These are phyloP conservation scores for Phytophthora europaea DNA, from an alignment of 352 stramenopile genomes.

Conservation along the genomic window DNA sequence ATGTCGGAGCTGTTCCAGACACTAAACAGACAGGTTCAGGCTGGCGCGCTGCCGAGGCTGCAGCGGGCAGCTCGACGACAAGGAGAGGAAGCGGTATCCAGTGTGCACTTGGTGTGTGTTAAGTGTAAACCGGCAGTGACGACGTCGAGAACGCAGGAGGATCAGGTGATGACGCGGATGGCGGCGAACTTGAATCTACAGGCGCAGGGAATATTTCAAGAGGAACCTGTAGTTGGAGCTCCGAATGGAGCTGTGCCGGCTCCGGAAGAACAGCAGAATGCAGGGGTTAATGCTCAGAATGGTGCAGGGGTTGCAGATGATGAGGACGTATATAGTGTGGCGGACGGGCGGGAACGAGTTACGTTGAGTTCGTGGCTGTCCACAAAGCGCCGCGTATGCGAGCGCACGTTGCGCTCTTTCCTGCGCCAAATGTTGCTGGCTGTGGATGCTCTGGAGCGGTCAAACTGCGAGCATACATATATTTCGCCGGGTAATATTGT, in stretches of 20 bases:
- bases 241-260: constrained; percentile 5
- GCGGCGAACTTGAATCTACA: constrained; percentile 23
- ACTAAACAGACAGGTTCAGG: constrained; percentile 19
- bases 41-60: constrained; percentile 9
- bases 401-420: constrained; percentile 60
- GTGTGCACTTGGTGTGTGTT: constrained; percentile 43
- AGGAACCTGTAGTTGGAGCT: constrained; percentile 2
- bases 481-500: constrained; percentile 70
- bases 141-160: constrained; percentile 5
- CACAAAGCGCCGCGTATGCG: constrained; percentile 37
- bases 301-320: constrained; percentile 37
- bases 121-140: constrained; percentile 6
- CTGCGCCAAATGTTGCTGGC: constrained; percentile 71
- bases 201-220: not conserved
- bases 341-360: constrained; percentile 42
- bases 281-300: constrained; percentile 20
- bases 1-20: constrained; percentile 31
- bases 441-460: constrained; percentile 61
- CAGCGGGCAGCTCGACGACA: not conserved
- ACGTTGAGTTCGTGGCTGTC: constrained; percentile 59
- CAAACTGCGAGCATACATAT: constrained; percentile 52
- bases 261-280: constrained; percentile 6
- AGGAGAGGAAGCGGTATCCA: constrained; percentile 17
- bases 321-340: constrained; percentile 54
- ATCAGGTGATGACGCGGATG: constrained; percentile 26